Evolutionary conservation across 305 asterid species (phyloP), one percentile per base, ranked within the genome.

Genomic region (Fraxinus floribunda): DNA sequence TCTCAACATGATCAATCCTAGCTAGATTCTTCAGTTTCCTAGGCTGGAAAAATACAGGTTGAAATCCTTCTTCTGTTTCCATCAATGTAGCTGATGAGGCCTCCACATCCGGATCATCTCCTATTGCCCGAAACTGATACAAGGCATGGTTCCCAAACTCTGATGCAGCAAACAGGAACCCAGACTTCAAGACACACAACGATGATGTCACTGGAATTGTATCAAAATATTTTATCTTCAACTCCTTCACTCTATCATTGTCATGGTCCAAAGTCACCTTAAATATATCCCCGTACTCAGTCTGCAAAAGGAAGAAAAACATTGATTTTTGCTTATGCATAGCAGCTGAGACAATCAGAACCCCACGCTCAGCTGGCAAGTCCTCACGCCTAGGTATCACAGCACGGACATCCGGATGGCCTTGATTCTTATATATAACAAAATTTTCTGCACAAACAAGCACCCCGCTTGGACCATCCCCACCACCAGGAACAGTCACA

Each of bases 381-480:
- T 97, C 99, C 81, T 87, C 93, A 0, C 99, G 91, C 81, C 99
- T 91, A 7, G 99, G 99, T 77, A 97, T 97, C 62, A 94, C 98
- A 0, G 99, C 99, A 78, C 98, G 84, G 52, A 97, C 89, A 91
- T 97, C 99, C 0, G 90, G 92, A 76, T 97, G 99, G 29, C 98
- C 98, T 90, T 91, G 97, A 86, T 97, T 93, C 91, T 94, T 97
- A 89, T 97, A 97, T 66, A 97, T 94, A 38, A 97, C 97, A 76
- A 97, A 97, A 91, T 97, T 97, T 85, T 97, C 98, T 0, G 97
- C 97, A 86, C 99, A 97, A 72, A 97, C 99, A 84, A 97, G 97
- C 89, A 96, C 99, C 39, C 99, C 98, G 86, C 99, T 97, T 0
- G 99, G 99, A 24, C 99, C 98, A 89, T 97, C 98, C 76, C 95